Conservation (phyloP, 2,329 filamentous ascomycete species). For the Akanthomyces dipterigenus region DNA sequence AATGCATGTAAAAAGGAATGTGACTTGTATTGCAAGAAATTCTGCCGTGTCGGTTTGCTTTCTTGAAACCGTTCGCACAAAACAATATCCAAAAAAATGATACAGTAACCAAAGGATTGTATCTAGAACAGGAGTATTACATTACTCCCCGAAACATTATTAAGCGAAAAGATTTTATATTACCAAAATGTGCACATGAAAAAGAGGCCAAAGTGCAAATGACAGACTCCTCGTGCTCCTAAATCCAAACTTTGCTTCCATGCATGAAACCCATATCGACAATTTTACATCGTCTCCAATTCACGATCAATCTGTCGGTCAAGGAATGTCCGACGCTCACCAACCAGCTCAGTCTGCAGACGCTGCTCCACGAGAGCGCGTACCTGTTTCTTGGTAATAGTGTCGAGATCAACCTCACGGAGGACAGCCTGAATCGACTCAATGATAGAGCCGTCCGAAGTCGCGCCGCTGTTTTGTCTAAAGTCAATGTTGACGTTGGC, state of each 20-base stretch:
- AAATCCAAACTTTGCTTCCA: background rate
- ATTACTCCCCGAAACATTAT: background rate
- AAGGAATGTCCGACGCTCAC: conserved; percentile 82
- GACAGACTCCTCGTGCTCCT: background rate
- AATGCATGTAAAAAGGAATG: background rate
- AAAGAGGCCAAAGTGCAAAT: background rate
- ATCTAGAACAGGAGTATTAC: background rate
- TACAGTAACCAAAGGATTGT: background rate
- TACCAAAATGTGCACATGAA: background rate
- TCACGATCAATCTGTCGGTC: conserved; percentile 90
- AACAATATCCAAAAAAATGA: background rate
- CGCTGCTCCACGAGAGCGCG: conserved; percentile 87
- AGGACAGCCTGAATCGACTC: conserved; percentile 80
- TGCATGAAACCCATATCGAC: background rate
- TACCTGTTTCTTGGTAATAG: conserved; percentile 97
- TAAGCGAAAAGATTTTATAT: background rate
- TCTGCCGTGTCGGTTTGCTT: background rate
- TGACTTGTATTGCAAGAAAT: background rate
- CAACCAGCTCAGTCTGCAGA: conserved; percentile 79
- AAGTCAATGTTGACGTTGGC: conserved; percentile 54
- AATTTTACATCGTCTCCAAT: conserved; percentile 77
- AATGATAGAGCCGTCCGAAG: conserved; percentile 72
- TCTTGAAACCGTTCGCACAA: background rate
- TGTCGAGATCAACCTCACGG: conserved; percentile 84
- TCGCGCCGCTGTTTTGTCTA: conserved; percentile 53